Evolutionary conservation across 371 early-diverging fungal genomes (phyloP), one percentile per base, ranked within the genome.

Genomic region (Apophysomyces ossiformis): DNA sequence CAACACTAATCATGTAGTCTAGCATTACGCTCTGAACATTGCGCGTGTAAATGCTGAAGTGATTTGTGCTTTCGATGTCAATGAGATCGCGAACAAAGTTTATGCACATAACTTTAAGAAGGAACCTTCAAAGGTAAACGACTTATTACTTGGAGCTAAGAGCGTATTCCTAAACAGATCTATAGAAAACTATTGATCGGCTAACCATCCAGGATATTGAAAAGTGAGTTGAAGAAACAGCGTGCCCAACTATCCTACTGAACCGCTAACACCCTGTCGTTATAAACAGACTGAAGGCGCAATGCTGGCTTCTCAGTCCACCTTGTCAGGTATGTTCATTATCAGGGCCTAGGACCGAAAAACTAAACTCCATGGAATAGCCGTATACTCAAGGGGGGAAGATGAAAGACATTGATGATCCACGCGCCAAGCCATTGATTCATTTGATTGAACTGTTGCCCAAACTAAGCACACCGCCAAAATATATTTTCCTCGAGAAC

Each of bases 271-370:
- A 26, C 32, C 32, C 37, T 6, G 37, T 57, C 4, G 12, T 16
- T 7, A 13, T 1, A 16, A 58, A 15, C 26, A 84, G 85, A 69
- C 75, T 84, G 68, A 67, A 84, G 7, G 92, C 91, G 1, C 77
- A 89, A 61, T 84, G 88, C 39, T 94, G 95, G 95, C 76, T 93
- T 9, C 76, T 94, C 65, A 91, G 91, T 63, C 95, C 92, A 21
- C 95, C 96, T 0, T 95, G 95, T 64, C 96, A 96, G 73, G 77
- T 74, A 66, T 46, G 35, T 36, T 26, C 1, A 16, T 21, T 35
- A 59, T 60, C 11, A 45, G 21, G n/a, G 7, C 9, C 7, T 15
- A 56, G 18, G 36, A 39, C 41, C 41, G 43, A 18, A 64, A 57
- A 39, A 41, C 3, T 0, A 60, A 32, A 26, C 32, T 21, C 13